phyloP scores from a whole-genome alignment of 2,329 filamentous ascomycete species.

The Ceratocystis papillata region DNA sequence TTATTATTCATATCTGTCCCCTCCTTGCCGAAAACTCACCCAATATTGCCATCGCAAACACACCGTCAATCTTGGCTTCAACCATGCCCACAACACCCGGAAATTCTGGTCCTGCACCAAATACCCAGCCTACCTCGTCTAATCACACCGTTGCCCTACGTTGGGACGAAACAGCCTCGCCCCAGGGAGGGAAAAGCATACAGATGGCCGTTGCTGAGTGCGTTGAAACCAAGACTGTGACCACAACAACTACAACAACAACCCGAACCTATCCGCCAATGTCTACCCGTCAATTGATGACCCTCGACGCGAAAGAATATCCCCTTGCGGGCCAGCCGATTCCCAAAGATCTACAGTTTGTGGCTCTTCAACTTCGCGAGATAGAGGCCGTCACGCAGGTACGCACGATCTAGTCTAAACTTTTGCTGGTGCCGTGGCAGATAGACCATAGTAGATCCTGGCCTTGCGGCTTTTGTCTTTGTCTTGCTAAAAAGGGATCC shows the following conservation, averaged over 20 bases:
- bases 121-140: conserved; percentile 33
- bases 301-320: conserved; percentile 79
- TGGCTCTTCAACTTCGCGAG: conserved; percentile 59
- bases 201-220: conserved; percentile 53
- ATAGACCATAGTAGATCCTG: too few species aligned
- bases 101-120: conserved; percentile 32
- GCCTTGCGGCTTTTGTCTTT: too few species aligned
- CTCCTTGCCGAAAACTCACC: neutral
- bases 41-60: neutral
- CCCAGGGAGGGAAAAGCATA: conserved; percentile 33
- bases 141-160: conserved; percentile 32
- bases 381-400: conserved; percentile 39
- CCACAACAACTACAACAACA: conserved; percentile 75
- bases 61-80: neutral
- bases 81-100: conserved; percentile 13
- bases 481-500: too few species aligned
- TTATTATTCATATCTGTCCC: too few species aligned
- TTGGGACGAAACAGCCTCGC: conserved; percentile 35
- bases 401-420: neutral
- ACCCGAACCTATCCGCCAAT: conserved; percentile 77
- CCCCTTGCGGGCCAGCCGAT: conserved; percentile 76
- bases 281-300: conserved; percentile 58
- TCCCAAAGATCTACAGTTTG: conserved; percentile 63
- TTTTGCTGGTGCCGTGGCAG: too few species aligned
- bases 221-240: conserved; percentile 62